Evolutionary conservation across 495 filamentous ascomycete genomes (phyloP).

Genomic region (Paragyromitra xinjiangensis): DNA sequence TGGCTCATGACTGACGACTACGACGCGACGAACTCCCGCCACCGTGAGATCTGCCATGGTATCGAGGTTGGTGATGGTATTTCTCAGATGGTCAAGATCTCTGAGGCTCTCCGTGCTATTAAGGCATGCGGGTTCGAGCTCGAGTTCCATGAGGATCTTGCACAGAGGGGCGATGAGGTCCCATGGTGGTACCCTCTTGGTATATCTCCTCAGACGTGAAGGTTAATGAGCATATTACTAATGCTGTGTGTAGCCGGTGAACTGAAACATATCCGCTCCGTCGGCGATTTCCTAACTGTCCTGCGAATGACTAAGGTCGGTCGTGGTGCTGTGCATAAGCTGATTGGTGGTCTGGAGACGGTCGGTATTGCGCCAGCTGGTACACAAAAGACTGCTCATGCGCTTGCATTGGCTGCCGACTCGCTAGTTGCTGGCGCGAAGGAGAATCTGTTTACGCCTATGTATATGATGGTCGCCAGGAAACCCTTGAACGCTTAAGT

Average conservation of each 20-base stretch:
- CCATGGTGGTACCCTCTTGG: constrained; percentile 95
- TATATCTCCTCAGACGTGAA: constrained; percentile 63
- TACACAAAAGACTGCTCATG: constrained; percentile 95
- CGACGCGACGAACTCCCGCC: constrained; percentile 85
- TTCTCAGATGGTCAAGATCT: constrained; percentile 95
- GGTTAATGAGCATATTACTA: not conserved
- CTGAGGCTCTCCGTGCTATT: constrained; percentile 84
- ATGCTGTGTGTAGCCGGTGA: constrained; percentile 58
- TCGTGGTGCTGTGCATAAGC: constrained; percentile 75
- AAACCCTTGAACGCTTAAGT: constrained; percentile 70
- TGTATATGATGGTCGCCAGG: constrained; percentile 97
- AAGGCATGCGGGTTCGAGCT: constrained; percentile 89
- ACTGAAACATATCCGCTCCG: constrained; percentile 79
- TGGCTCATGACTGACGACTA: constrained; percentile 99
- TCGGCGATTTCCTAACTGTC: constrained; percentile 84
- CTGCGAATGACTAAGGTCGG: constrained; percentile 90
- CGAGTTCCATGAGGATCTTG: constrained; percentile 87
- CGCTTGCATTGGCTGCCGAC: constrained; percentile 82
- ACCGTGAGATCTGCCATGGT: constrained; percentile 89
- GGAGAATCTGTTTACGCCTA: constrained; percentile 91
- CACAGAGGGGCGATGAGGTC: constrained; percentile 75
- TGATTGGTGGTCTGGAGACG: constrained; percentile 80
- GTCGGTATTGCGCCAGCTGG: constrained; percentile 79
- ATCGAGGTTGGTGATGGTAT: constrained; percentile 98
- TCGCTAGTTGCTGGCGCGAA: constrained; percentile 87